Evolutionary conservation across 495 filamentous ascomycete genomes (phyloP), one percentile per base, ranked within the genome.

Genomic region (Trichoderma reesei): DNA sequence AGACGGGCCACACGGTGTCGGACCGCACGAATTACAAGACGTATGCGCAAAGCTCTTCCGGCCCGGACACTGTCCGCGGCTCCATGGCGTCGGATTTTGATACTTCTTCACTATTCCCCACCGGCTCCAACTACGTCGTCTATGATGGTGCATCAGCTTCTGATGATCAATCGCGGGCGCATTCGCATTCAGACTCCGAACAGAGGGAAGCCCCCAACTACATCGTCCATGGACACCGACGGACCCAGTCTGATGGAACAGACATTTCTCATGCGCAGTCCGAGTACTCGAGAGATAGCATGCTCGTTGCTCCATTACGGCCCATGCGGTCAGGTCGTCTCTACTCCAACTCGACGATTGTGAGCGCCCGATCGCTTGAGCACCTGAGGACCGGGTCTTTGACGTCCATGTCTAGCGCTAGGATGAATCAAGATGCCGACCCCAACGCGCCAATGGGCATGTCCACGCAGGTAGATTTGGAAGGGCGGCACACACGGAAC

Each of bases 21-120:
- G 81, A 82, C 60, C 78, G 69, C 9, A 73, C 79, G 16, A 84
- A 84, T 70, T 83, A 82, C 76, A 81, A 79, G 68, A 73, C 82
- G 34, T 79, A 81, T 66, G 75, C 77, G 61, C 71, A 71, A 66
- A 75, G 71, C 42, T 74, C 73, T 63, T 72, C 73, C 54, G 46
- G 16, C 26, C 51, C 51, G 51, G 51, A 56, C 31, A 56, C 51
- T 56, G 51, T 56, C 16, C 51, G 51, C 1, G 26, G 26, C 18
- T 56, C 51, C 26, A 31, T 56, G 1, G 26, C 51, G 16, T 56
- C 51, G 7, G 51, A 56, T 31, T 56, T 56, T 34, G 51, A 56
- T 31, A 34, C 20, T 14, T 31, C 51, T 34, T 56, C 51, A 7
- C 51, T 56, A 3, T 56, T 56, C 31, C 51, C 51, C 26, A 14